phyloP scores from a whole-genome alignment of 768 basidiomycete species.

The Tulasnella sp. region DNA sequence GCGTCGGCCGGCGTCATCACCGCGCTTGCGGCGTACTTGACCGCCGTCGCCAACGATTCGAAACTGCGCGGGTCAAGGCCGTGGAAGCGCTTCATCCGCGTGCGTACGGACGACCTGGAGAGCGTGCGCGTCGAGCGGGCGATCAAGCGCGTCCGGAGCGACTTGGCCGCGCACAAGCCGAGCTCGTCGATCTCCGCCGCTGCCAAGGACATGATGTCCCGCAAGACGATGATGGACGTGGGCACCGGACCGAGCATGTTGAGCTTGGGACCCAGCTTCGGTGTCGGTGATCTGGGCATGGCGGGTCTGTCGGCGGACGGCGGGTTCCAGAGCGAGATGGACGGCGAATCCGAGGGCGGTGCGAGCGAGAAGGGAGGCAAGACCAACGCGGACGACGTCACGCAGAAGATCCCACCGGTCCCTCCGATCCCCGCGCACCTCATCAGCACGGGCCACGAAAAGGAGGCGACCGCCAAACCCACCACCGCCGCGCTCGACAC shows the following conservation, averaged over 20 bases:
- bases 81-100: conserved; percentile 86
- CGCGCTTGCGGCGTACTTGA: conserved; percentile 77
- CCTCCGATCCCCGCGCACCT: background rate
- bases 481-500: conserved; percentile 1
- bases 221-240: conserved; percentile 6
- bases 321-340: conserved; percentile 28
- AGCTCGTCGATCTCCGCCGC: background rate
- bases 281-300: background rate
- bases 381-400: background rate
- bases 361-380: conserved; percentile 13
- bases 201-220: background rate
- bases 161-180: conserved; percentile 69
- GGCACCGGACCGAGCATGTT: conserved; percentile 8
- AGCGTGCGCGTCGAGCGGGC: conserved; percentile 85
- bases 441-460: background rate
- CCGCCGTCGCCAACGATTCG: conserved; percentile 70
- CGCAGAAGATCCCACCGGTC: background rate
- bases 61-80: conserved; percentile 63
- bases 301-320: background rate
- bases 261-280: background rate
- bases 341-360: conserved; percentile 6
- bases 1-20: conserved; percentile 52
- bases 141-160: conserved; percentile 84
- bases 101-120: conserved; percentile 85
- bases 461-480: background rate